A percentile compares a stretch with the other conserved stretches of the same genome.
phyloP scores from a whole-genome alignment of 31 red algal species.

The Odonthalia washingtoniensis region DNA sequence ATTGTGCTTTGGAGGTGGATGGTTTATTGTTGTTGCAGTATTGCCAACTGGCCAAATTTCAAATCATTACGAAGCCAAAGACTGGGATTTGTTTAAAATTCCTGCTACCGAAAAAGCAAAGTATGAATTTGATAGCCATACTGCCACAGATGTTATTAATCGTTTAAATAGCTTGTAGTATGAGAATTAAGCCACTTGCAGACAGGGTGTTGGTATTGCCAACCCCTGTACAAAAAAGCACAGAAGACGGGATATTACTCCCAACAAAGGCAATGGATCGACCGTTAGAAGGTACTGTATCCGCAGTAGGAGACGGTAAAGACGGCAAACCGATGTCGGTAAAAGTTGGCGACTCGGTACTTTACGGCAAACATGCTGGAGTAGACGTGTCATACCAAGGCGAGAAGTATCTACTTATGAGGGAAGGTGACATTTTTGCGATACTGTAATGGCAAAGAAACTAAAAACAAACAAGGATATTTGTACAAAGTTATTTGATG shows the following conservation, averaged over 20 bases:
- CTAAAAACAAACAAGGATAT: too few relatives aligned
- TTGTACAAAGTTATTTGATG: too few relatives aligned
- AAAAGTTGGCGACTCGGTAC: constrained; percentile 80
- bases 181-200: constrained; percentile 3
- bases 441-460: constrained; percentile 1
- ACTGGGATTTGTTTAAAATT: constrained; percentile 30
- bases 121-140: constrained; percentile 27
- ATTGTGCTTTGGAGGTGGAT: constrained; percentile 15
- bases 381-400: constrained; percentile 84
- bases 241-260: constrained; percentile 85
- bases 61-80: constrained; percentile 20
- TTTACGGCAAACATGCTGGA: constrained; percentile 92
- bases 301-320: constrained; percentile 81
- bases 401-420: constrained; percentile 85
- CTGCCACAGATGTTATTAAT: neutral
- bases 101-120: neutral
- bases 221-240: constrained; percentile 74
- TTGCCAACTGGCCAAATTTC: constrained; percentile 22
- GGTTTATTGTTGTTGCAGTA: constrained; percentile 28
- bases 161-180: neutral
- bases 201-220: constrained; percentile 65
- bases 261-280: constrained; percentile 75
- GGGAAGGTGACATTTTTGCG: constrained; percentile 88
- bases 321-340: constrained; percentile 78
- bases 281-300: constrained; percentile 82